phyloP scores from a whole-genome alignment of 257 asterid genomes.

The Pogostemon cablin region DNA sequence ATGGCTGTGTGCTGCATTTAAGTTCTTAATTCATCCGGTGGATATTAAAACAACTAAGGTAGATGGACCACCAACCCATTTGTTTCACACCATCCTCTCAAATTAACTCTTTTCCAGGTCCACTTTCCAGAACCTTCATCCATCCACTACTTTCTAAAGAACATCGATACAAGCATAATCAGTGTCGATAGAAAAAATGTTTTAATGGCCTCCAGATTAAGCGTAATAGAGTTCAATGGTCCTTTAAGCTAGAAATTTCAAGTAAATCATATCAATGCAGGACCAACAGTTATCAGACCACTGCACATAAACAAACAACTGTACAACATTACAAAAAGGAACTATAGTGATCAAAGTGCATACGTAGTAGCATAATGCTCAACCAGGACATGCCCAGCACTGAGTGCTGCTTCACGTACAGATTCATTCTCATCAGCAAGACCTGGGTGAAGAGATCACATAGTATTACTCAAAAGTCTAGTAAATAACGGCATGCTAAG shows the following conservation, averaged over 20 bases:
- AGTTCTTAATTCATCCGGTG: neutral
- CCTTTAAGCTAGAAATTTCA: neutral
- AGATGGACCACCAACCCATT: neutral
- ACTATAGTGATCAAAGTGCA: conserved; percentile 35
- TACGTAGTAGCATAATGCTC: conserved; percentile 98
- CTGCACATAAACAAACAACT: conserved; percentile 4
- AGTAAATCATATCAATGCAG: neutral
- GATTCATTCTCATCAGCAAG: conserved; percentile 99
- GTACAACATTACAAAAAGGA: neutral
- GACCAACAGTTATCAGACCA: neutral
- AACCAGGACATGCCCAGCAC: conserved; percentile 98
- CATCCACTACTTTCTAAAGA: conserved; percentile 8
- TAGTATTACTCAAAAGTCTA: conserved; percentile 18
- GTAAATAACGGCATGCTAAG: conserved; percentile 18
- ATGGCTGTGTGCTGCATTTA: neutral
- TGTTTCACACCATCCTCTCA: neutral
- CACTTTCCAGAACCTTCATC: conserved; percentile 1
- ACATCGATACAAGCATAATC: conserved; percentile 9
- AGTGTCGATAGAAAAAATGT: conserved; percentile 9
- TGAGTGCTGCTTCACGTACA: conserved; percentile 97
- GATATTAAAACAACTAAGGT: neutral
- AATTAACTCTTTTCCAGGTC: conserved; percentile 2
- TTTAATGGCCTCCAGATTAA: neutral
- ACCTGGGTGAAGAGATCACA: conserved; percentile 53
- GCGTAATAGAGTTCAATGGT: neutral